Evolutionary conservation across 495 filamentous ascomycete genomes (phyloP).

Genomic region (Apiosordaria backusii): DNA sequence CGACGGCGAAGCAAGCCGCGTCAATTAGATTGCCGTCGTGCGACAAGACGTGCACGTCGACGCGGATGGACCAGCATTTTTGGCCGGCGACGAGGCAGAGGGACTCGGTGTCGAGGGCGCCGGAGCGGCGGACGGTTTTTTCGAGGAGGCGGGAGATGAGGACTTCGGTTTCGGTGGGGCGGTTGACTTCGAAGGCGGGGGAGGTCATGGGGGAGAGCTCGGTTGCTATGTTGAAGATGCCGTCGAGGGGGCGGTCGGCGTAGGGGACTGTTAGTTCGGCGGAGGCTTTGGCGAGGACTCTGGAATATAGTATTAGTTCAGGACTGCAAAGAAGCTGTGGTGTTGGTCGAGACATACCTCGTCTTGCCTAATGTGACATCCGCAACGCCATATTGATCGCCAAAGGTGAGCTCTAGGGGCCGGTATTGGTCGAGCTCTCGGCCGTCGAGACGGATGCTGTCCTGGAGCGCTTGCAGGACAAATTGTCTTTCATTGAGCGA

Average conservation of each 20-base stretch:
- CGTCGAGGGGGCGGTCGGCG: constrained; percentile 87
- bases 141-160: constrained; percentile 85
- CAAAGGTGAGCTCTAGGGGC: constrained; percentile 71
- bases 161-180: constrained; percentile 75
- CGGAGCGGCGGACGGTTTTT: constrained; percentile 85
- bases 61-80: constrained; percentile 85
- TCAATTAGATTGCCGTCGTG: constrained; percentile 88
- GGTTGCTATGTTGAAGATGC: constrained; percentile 84
- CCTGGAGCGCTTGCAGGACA: constrained; percentile 67
- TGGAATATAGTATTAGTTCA: constrained; percentile 34
- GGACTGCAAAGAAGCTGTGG: neutral
- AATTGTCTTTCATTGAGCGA: constrained; percentile 77
- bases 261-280: constrained; percentile 80
- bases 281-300: constrained; percentile 81
- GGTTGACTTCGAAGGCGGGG: constrained; percentile 81
- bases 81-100: constrained; percentile 86
- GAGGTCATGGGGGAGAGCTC: constrained; percentile 92
- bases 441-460: constrained; percentile 78
- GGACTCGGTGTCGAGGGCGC: constrained; percentile 89
- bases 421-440: constrained; percentile 76
- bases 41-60: constrained; percentile 83
- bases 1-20: constrained; percentile 76
- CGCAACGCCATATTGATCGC: constrained; percentile 85
- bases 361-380: constrained; percentile 90
- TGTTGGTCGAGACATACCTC: constrained; percentile 49